phyloP scores from a whole-genome alignment of 208 protist species.

The Lotmaria passim region DNA sequence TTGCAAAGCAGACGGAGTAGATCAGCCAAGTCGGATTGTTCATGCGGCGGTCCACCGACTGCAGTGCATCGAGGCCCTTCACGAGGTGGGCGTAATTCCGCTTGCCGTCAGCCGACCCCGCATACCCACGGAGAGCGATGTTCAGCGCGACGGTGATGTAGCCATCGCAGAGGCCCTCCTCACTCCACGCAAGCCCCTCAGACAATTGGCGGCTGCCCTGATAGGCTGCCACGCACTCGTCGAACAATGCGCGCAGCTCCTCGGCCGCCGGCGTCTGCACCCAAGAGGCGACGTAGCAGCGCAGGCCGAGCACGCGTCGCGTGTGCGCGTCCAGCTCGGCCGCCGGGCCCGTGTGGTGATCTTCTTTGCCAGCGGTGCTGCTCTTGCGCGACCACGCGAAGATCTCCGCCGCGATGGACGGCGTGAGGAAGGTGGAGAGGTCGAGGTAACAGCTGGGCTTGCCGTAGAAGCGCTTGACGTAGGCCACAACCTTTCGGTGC shows the following conservation, averaged over 20 bases:
- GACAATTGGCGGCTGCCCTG: conserved; percentile 58
- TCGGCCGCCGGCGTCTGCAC: conserved; percentile 35
- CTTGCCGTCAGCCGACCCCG: conserved; percentile 23
- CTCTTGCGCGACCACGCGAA: conserved; percentile 58
- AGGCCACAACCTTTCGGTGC: conserved; percentile 50
- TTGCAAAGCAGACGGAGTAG: conserved; percentile 70
- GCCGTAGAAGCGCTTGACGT: conserved; percentile 75
- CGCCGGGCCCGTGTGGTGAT: neutral
- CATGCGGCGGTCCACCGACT: conserved; percentile 58
- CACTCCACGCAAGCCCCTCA: conserved; percentile 70
- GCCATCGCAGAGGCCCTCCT: conserved; percentile 83
- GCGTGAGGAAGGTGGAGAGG: conserved; percentile 79
- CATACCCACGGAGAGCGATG: conserved; percentile 66
- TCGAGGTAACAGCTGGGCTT: conserved; percentile 86
- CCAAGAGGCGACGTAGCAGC: conserved; percentile 76
- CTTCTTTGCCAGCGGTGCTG: neutral
- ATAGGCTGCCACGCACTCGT: conserved; percentile 51
- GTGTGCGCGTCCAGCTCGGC: conserved; percentile 49
- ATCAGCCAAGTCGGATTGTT: conserved; percentile 89
- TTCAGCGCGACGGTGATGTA: conserved; percentile 83
- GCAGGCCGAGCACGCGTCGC: conserved; percentile 70
- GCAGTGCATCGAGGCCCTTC: conserved; percentile 56
- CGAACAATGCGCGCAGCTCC: conserved; percentile 51
- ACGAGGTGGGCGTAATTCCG: conserved; percentile 47
- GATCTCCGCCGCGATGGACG: conserved; percentile 47